Percentiles rank a stretch among this genome's conserved stretches.
Evolutionary conservation across 1,139 yeast genomes (phyloP).

Genomic region (Magnusiomyces tetraspermus): DNA sequence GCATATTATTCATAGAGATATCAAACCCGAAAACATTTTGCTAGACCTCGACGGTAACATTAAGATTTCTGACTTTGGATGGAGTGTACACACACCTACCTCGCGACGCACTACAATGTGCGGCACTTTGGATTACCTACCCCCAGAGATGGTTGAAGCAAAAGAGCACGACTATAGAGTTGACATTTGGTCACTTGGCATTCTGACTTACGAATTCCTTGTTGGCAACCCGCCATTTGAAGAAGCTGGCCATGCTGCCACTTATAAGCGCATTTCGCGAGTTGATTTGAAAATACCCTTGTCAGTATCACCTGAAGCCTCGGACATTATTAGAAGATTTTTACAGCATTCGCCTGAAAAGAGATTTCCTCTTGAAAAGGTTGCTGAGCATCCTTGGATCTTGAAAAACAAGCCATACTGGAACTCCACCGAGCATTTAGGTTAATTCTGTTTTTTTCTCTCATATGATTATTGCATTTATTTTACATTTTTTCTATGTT

Average conservation of each 20-base stretch:
- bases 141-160: conserved; percentile 92
- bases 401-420: conserved; percentile 48
- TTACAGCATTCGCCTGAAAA: conserved; percentile 60
- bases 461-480: neutral
- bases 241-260: conserved; percentile 60
- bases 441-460: conserved; percentile 1
- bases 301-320: conserved; percentile 62
- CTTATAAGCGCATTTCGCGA: conserved; percentile 67
- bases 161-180: conserved; percentile 69
- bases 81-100: conserved; percentile 70
- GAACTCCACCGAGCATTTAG: conserved; percentile 24
- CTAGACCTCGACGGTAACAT: conserved; percentile 63
- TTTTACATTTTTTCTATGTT: neutral
- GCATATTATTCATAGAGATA: conserved; percentile 79
- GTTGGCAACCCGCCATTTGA: conserved; percentile 91
- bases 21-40: conserved; percentile 84
- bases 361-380: conserved; percentile 51
- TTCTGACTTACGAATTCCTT: conserved; percentile 72
- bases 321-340: conserved; percentile 54
- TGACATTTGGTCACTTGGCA: conserved; percentile 91
- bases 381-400: conserved; percentile 79
- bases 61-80: conserved; percentile 89
- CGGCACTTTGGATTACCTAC: conserved; percentile 88
- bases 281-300: conserved; percentile 70
- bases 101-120: conserved; percentile 70